These are phyloP conservation scores for Rhodotorula sp. DNA, from an alignment of 1,284 basidiomycete genomes.

Conservation along the genomic window DNA sequence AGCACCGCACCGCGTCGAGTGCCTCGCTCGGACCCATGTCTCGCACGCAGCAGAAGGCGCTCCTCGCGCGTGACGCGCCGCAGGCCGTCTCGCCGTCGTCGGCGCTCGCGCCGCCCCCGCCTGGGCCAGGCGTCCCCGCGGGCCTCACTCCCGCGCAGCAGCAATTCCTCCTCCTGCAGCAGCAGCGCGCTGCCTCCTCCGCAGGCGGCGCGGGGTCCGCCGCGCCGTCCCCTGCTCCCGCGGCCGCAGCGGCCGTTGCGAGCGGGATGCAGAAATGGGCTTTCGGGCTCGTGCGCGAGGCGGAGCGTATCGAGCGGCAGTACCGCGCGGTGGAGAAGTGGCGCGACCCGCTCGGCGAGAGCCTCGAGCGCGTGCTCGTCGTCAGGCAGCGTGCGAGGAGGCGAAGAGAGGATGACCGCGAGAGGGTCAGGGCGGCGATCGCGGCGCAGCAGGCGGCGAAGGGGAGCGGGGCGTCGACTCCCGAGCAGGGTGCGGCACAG, in stretches of 20 bases:
- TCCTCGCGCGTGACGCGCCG: constrained; percentile 41
- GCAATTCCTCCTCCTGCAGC: constrained; percentile 10
- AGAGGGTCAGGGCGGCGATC: constrained; percentile 4
- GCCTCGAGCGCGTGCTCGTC: constrained; percentile 41
- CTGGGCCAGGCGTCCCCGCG: neutral
- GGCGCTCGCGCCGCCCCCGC: neutral
- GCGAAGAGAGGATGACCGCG: constrained; percentile 11
- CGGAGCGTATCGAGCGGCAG: constrained; percentile 45
- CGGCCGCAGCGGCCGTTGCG: neutral
- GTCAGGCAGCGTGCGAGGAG: constrained; percentile 2
- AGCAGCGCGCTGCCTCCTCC: constrained; percentile 2
- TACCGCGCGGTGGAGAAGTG: constrained; percentile 41
- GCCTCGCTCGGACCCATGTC: constrained; percentile 33
- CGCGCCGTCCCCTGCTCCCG: constrained; percentile 6
- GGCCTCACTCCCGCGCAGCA: constrained; percentile 8
- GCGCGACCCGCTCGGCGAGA: constrained; percentile 44
- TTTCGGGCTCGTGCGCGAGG: constrained; percentile 42
- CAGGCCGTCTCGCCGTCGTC: neutral
- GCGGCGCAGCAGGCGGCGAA: constrained; percentile 2
- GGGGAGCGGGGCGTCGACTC: neutral
- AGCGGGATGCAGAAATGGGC: constrained; percentile 45
- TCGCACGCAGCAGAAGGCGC: constrained; percentile 42
- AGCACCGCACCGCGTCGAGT: constrained; percentile 23
- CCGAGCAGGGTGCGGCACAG: neutral
- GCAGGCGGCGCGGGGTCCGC: neutral